Conservation (phyloP, 805 yeast genomes). For the Teunomyces stri region DNA sequence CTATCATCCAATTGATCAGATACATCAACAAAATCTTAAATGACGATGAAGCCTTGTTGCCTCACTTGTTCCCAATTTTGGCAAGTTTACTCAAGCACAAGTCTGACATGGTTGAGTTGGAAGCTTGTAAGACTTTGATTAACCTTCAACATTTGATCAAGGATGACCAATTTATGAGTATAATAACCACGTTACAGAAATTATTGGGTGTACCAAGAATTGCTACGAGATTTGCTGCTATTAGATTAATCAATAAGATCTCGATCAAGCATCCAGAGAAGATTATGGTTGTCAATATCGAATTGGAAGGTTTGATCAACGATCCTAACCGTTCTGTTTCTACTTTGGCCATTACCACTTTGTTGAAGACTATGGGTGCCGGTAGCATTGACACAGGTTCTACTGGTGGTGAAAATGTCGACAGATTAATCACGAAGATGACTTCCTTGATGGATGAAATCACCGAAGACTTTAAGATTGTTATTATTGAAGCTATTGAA, state of each 20-base stretch:
- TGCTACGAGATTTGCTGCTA: constrained; percentile 89
- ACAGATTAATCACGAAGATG: constrained; percentile 83
- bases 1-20: constrained; percentile 81
- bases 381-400: constrained; percentile 37
- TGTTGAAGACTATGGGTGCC: constrained; percentile 91
- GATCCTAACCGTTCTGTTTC: constrained; percentile 91
- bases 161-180: constrained; percentile 64
- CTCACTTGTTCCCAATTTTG: constrained; percentile 62
- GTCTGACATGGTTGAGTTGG: constrained; percentile 86
- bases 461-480: constrained; percentile 91
- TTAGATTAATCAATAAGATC: constrained; percentile 80
- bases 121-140: constrained; percentile 78
- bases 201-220: constrained; percentile 85
- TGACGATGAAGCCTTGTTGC: constrained; percentile 66
- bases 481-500: constrained; percentile 92
- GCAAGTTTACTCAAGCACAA: constrained; percentile 72
- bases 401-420: constrained; percentile 61
- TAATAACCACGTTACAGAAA: constrained; percentile 70
- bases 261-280: constrained; percentile 81
- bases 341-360: constrained; percentile 94
- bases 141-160: constrained; percentile 51
- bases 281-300: constrained; percentile 74
- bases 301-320: constrained; percentile 81
- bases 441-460: constrained; percentile 88
- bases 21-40: constrained; percentile 68